Evolutionary conservation across 441 rosid species (phyloP).

Genomic region (Sinapis alba): DNA sequence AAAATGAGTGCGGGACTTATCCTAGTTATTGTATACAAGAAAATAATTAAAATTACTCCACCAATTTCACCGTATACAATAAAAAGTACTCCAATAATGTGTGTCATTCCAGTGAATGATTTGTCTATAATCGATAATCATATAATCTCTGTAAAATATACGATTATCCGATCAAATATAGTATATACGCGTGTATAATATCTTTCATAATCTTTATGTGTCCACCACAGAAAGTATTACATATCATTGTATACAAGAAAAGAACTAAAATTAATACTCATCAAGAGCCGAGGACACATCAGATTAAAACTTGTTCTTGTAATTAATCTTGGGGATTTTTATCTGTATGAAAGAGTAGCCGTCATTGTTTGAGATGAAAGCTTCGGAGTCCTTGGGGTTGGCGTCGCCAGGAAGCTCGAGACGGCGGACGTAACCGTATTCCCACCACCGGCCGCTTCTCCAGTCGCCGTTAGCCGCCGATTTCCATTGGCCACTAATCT

Average conservation of each 20-base stretch:
- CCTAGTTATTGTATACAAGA: too few relatives aligned
- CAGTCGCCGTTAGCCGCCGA: conserved; percentile 56
- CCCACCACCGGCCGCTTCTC: conserved; percentile 94
- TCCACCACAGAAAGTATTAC: conserved; percentile 12
- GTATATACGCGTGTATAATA: not conserved
- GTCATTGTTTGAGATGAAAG: conserved; percentile 46
- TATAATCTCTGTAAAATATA: not conserved
- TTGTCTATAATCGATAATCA: not conserved
- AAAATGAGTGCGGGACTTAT: too few relatives aligned
- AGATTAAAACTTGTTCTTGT: conserved; percentile 28
- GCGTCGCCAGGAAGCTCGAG: conserved; percentile 86
- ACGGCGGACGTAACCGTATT: conserved; percentile 75
- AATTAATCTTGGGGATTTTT: conserved; percentile 55
- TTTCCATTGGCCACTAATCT: conserved; percentile 79
- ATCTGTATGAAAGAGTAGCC: conserved; percentile 53
- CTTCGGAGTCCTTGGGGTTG: conserved; percentile 58
- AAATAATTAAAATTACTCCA: too few relatives aligned
- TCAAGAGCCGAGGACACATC: not conserved
- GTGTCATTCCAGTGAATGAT: not conserved
- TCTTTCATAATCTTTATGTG: not conserved
- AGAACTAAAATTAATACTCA: conserved; percentile 9
- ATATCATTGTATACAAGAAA: not conserved
- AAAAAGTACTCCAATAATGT: too few relatives aligned
- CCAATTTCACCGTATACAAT: too few relatives aligned
- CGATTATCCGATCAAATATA: not conserved